Conservation (phyloP, 257 asterid species). For the Solanum clarkiae region DNA sequence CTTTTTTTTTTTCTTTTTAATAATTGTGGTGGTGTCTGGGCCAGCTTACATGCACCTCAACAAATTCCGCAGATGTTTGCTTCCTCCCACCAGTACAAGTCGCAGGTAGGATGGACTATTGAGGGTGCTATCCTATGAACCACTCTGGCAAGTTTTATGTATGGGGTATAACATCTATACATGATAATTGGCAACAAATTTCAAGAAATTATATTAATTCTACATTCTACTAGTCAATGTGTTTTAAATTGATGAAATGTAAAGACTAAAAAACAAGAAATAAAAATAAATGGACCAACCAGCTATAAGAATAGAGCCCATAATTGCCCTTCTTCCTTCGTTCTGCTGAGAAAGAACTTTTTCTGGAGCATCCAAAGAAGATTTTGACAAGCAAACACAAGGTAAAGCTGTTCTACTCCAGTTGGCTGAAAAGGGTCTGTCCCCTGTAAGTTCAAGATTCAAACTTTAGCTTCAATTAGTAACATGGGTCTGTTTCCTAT, state of each 20-base stretch:
- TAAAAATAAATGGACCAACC: conserved; percentile 18
- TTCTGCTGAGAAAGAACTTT: conserved; percentile 1
- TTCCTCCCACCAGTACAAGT: background rate
- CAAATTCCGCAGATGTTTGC: background rate
- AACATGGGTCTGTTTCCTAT: conserved; percentile 24
- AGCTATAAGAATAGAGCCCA: conserved; percentile 59
- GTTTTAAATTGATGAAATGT: background rate
- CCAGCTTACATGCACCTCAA: background rate
- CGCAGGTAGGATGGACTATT: background rate
- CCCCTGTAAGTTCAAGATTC: conserved; percentile 26
- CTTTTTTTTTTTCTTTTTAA: background rate
- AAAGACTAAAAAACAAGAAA: background rate
- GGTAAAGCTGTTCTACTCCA: conserved; percentile 12
- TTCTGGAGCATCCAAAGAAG: conserved; percentile 20
- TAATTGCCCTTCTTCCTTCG: conserved; percentile 62
- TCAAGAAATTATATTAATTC: background rate
- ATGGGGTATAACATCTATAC: background rate
- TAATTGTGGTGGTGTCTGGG: background rate
- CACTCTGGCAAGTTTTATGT: background rate
- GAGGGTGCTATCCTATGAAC: background rate
- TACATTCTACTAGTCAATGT: background rate
- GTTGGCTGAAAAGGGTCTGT: conserved; percentile 5
- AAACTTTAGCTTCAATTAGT: background rate
- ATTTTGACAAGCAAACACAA: conserved; percentile 39
- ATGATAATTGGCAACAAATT: background rate